A percentile compares a stretch with the other conserved stretches of the same genome.
Conservation (phyloP, 176 grass and related monocot species). For the Triticum dicoccoides region DNA sequence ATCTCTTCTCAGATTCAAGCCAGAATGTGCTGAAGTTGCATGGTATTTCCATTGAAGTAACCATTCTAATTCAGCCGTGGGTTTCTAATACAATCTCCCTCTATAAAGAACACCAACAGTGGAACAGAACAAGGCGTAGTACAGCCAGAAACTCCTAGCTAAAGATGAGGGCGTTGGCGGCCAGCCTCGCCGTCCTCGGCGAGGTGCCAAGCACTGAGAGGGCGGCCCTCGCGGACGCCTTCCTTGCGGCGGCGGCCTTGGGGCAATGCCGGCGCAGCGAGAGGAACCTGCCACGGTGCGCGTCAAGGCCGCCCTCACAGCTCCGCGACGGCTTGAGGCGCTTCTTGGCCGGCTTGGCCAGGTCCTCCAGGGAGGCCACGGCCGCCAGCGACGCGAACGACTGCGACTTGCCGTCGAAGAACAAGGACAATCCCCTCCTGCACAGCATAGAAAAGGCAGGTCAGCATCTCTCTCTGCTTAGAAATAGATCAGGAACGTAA, state of each 20-base stretch:
- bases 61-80: conserved; percentile 17
- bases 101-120: background rate
- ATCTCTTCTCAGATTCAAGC: background rate
- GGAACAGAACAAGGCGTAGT: background rate
- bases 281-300: conserved; percentile 36
- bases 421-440: conserved; percentile 55
- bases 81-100: background rate
- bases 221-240: conserved; percentile 22
- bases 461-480: background rate
- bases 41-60: background rate
- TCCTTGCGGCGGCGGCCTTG: conserved; percentile 32
- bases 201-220: conserved; percentile 24
- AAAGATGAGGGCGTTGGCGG: conserved; percentile 19
- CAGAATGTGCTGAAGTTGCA: background rate
- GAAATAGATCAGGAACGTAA: background rate
- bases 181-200: conserved; percentile 21
- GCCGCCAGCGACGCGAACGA: conserved; percentile 64
- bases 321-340: conserved; percentile 51
- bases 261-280: conserved; percentile 36
- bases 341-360: conserved; percentile 60
- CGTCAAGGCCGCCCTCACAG: conserved; percentile 53
- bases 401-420: conserved; percentile 80
- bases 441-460: background rate
- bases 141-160: background rate
- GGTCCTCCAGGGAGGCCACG: conserved; percentile 48